A percentile compares a stretch with the other conserved stretches of the same genome.
Conservation (phyloP, 2,329 filamentous ascomycete genomes). For the Fusarium proliferatum region DNA sequence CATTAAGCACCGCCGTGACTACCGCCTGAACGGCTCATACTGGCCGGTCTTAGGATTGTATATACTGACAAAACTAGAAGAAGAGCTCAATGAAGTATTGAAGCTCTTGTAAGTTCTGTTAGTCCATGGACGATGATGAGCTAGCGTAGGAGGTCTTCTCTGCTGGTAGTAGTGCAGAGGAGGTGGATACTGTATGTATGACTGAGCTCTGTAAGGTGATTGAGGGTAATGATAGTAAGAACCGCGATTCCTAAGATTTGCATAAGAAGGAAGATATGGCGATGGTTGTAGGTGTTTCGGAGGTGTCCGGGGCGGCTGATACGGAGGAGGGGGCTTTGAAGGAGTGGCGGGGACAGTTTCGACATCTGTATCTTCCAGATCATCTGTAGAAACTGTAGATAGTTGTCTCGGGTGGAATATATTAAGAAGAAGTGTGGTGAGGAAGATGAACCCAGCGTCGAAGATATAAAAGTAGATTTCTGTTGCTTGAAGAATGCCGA, state of each 20-base stretch:
- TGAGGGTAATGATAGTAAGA: neutral
- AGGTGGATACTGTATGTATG: constrained; percentile 11
- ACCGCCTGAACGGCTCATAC: constrained; percentile 14
- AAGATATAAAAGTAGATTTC: constrained; percentile 52
- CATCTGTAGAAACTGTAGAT: neutral
- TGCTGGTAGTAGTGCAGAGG: constrained; percentile 17
- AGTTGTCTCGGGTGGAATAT: constrained; percentile 22
- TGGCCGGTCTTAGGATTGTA: constrained; percentile 17
- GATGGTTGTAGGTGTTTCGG: neutral
- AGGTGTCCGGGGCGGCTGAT: neutral
- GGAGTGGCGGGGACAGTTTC: neutral
- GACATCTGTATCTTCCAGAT: neutral
- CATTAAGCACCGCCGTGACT: fast-evolving
- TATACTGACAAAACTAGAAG: constrained; percentile 15
- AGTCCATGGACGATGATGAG: constrained; percentile 11
- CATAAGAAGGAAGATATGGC: constrained; percentile 1
- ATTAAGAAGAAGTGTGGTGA: constrained; percentile 32
- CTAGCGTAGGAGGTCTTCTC: neutral
- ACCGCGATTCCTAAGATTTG: neutral
- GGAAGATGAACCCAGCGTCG: constrained; percentile 49
- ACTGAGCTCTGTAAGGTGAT: neutral
- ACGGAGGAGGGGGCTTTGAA: neutral
- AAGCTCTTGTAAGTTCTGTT: constrained; percentile 22
- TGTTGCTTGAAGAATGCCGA: constrained; percentile 46
- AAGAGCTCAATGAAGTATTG: constrained; percentile 8